A percentile compares a stretch with the other conserved stretches of the same genome.
These are phyloP conservation scores for Fagus sylvatica DNA, from an alignment of 306 rosid species.

Conservation along the genomic window DNA sequence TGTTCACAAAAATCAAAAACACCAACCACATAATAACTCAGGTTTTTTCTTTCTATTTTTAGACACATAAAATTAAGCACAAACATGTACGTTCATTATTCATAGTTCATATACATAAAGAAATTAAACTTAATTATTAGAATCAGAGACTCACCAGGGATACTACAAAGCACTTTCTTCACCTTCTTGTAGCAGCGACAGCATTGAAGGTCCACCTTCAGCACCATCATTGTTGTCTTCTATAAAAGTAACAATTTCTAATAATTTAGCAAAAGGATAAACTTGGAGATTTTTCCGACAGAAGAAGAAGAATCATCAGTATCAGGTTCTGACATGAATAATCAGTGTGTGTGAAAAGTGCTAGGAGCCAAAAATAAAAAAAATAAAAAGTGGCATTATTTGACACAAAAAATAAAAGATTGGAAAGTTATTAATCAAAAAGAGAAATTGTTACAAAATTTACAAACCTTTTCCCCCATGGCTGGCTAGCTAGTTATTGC, in stretches of 20 bases:
- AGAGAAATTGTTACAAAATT: too few species aligned
- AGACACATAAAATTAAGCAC: background rate
- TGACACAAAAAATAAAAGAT: too few species aligned
- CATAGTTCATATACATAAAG: too few species aligned
- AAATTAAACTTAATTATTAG: background rate
- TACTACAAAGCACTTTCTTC: constrained; percentile 64
- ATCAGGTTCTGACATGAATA: constrained; percentile 8
- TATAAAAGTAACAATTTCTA: too few species aligned
- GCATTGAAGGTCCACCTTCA: constrained; percentile 78
- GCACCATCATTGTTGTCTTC: constrained; percentile 54
- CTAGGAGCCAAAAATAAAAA: too few species aligned
- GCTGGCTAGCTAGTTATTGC: too few species aligned
- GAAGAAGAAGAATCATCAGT: background rate
- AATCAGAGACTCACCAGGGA: constrained; percentile 66
- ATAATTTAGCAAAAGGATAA: background rate
- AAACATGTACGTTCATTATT: background rate
- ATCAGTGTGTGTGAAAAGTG: constrained; percentile 2
- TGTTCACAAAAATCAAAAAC: constrained; percentile 48
- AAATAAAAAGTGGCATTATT: too few species aligned
- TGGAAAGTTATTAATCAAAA: too few species aligned
- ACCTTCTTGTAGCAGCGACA: constrained; percentile 68
- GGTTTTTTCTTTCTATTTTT: constrained; percentile 8
- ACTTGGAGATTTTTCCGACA: background rate
- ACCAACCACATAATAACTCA: constrained; percentile 33
- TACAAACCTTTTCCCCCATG: constrained; percentile 43